A percentile compares a stretch with the other conserved stretches of the same genome.
These are phyloP conservation scores for Stemphylium lycopersici DNA, from an alignment of 2,329 filamentous ascomycete genomes.

Conservation along the genomic window DNA sequence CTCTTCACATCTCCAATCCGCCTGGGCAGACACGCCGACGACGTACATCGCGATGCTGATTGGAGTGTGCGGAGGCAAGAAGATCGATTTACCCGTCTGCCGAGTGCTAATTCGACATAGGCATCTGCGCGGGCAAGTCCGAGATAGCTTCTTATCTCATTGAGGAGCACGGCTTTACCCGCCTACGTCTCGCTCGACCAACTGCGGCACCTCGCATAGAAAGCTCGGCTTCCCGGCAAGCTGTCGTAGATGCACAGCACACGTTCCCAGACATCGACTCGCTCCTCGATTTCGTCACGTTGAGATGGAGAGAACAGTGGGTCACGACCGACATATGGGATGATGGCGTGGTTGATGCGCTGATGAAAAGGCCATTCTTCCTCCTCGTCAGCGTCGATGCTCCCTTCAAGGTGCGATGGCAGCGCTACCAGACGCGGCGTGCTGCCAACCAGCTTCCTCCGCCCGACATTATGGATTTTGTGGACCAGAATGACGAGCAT, in stretches of 20 bases:
- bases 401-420: conserved; percentile 82
- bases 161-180: conserved; percentile 80
- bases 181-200: conserved; percentile 64
- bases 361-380: conserved; percentile 86
- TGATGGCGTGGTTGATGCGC: conserved; percentile 73
- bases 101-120: conserved; percentile 54
- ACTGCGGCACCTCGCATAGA: conserved; percentile 40
- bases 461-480: conserved; percentile 64
- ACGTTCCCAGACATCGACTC: conserved; percentile 61
- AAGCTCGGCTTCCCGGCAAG: background rate
- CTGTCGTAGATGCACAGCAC: conserved; percentile 36
- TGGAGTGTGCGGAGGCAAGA: conserved; percentile 65
- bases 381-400: conserved; percentile 91
- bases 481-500: conserved; percentile 71
- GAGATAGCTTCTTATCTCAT: conserved; percentile 88
- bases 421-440: conserved; percentile 71
- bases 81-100: background rate
- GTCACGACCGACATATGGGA: conserved; percentile 84
- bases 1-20: background rate
- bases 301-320: conserved; percentile 81
- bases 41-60: conserved; percentile 66
- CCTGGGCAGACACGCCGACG: background rate
- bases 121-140: conserved; percentile 91
- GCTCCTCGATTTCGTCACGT: conserved; percentile 84
- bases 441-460: conserved; percentile 54